These are phyloP conservation scores for Colletotrichum sansevieriae DNA, from an alignment of 2,329 filamentous ascomycete genomes.

Conservation along the genomic window DNA sequence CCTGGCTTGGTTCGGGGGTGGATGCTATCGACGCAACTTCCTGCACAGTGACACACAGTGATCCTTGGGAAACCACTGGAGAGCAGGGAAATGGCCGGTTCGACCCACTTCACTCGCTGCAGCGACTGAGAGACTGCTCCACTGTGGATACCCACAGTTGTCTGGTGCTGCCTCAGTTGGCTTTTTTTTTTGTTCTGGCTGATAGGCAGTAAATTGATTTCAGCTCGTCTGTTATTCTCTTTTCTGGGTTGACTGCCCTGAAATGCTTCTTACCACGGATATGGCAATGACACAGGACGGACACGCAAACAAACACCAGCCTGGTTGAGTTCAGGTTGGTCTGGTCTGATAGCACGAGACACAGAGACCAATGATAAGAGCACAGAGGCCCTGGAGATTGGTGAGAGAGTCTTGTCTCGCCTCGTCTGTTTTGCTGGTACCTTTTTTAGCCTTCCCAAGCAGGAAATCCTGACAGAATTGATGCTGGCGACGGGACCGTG, in stretches of 20 bases:
- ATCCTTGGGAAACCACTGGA: slow-evolving; percentile 30
- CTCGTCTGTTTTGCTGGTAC: slow-evolving; percentile 22
- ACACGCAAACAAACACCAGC: not conserved
- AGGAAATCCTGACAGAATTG: slow-evolving; percentile 2
- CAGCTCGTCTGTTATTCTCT: not conserved
- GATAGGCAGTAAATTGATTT: not conserved
- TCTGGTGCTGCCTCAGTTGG: slow-evolving; percentile 9
- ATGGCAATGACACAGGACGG: slow-evolving; percentile 8
- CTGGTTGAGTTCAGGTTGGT: not conserved
- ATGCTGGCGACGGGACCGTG: not conserved
- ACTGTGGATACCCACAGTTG: slow-evolving; percentile 20
- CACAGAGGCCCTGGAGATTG: slow-evolving; percentile 5
- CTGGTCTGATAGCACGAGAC: slow-evolving; percentile 6
- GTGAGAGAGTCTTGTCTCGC: not conserved
- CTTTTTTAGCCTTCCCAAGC: slow-evolving; percentile 25
- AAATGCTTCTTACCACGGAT: not conserved
- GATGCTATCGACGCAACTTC: slow-evolving; percentile 35
- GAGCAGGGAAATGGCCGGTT: slow-evolving; percentile 37
- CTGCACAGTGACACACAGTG: slow-evolving; percentile 42
- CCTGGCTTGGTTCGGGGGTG: slow-evolving; percentile 37
- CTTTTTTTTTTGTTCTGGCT: not conserved
- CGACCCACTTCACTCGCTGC: slow-evolving; percentile 33
- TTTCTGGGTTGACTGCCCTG: not conserved
- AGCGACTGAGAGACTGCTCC: slow-evolving; percentile 2
- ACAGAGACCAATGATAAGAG: not conserved